Conservation (phyloP, 805 yeast genomes). For the Wickerhamomyces canadensis region DNA sequence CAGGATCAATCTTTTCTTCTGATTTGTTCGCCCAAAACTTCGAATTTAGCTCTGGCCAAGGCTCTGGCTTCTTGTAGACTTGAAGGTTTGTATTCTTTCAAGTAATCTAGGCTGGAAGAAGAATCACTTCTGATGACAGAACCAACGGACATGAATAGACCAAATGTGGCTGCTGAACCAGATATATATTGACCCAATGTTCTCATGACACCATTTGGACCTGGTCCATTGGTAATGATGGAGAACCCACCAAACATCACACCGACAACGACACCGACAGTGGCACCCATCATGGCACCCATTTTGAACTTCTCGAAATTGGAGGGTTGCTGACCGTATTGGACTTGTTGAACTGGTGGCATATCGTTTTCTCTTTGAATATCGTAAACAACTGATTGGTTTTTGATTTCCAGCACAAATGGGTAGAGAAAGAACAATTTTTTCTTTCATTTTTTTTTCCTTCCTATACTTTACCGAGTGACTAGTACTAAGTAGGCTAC, state of each 20-base stretch:
- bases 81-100: constrained; percentile 24
- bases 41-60: constrained; percentile 37
- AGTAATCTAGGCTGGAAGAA: constrained; percentile 13
- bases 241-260: constrained; percentile 92
- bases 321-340: constrained; percentile 62
- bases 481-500: too few relatives aligned
- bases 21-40: constrained; percentile 19
- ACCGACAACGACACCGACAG: constrained; percentile 87
- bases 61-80: constrained; percentile 35
- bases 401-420: too few relatives aligned
- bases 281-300: constrained; percentile 95
- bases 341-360: constrained; percentile 64
- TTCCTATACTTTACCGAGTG: neutral
- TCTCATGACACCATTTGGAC: constrained; percentile 95
- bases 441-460: neutral
- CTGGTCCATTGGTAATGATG: constrained; percentile 91
- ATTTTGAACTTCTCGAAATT: constrained; percentile 95
- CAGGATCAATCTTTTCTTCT: constrained; percentile 16
- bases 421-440: neutral
- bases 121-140: constrained; percentile 81
- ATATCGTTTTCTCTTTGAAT: constrained; percentile 7
- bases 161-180: constrained; percentile 96
- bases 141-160: constrained; percentile 94
- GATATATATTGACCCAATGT: constrained; percentile 94
- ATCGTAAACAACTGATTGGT: too few relatives aligned